Evolutionary conservation across 139 green algal species (phyloP), one percentile per base, ranked within the genome.

Genomic region (Micractinium sp.): DNA sequence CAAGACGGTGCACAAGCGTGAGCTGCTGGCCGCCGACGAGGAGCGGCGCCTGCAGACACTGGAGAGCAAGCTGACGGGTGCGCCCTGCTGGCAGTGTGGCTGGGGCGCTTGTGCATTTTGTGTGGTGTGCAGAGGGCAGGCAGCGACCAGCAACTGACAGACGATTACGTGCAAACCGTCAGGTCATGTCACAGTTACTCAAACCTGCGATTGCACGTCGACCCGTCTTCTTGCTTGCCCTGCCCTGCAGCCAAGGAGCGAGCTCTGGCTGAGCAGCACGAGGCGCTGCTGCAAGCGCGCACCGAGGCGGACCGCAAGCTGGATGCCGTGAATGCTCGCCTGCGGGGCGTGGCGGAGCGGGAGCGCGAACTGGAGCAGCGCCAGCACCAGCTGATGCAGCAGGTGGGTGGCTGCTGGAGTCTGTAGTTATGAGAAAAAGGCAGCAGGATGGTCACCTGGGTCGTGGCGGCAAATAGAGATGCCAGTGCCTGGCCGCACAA

Each of bases 1-100:
- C 86, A 85, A 86, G 36, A 84, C 60, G 0, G 77, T 91, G 76
- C 71, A 80, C 47, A 87, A 91, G 88, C 88, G 88, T 29, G 88
- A 88, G 78, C 69, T 87, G 85, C 67, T 86, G 78, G 81, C 73
- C 4, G 76, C 85, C 2, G 82, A 85, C 33, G 80, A 89, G 88
- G 88, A 91, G 85, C 81, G 81, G 33, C 84, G 88, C 33, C 76
- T 91, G 77, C 76, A 82, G 31, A 4, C 47, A 31, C 35, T 86
- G 36, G 88, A 91, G 41, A 35, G 16, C 14, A 75, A 56, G 80
- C 63, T 91, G 31, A 85, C 87, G 14, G 66, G 83, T 87, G 67
- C 22, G 83, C 16, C n/a, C 18, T 12, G 63, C 22, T 25, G 63
- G 63, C 14, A 71, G 63, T 2, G 63, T 71, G 63, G n/a, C 12